Base-by-base conservation (phyloP, 2,329 filamentous ascomycete genomes). In the Epichloe coenophiala region DNA sequence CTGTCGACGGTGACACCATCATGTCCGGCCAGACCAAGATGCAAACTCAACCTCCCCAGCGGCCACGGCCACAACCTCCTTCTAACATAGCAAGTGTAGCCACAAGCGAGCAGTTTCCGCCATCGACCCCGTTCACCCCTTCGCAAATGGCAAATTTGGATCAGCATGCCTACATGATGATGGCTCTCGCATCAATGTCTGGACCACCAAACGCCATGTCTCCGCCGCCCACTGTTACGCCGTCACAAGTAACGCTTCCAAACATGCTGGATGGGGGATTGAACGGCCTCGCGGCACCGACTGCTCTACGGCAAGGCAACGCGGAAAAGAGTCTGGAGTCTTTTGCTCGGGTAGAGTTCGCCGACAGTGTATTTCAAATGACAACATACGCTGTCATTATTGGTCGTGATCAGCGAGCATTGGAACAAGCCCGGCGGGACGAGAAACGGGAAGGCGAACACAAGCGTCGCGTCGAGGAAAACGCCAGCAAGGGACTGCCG, bases 311-410 rank as follows among this genome's bases (percentile, higher is more conserved):
- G 13, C 66, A 68, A 49, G 57, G 61, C 47, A 62, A 57, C n/a
- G 55, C 63, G 7, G 62, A 66, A 19, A 70, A 72, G 56, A 68
- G 65, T 45, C 64, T 80, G 13, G 74, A 79, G 59, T 78, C 76
- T 3, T 80, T 78, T 61, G 77, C 77, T 42, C 70, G 73, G 48
- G 71, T 90, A 54, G 78, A 82, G 59, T 89, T 90, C 61, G 75
- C 77, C 57, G 86, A 90, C 69, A 84, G 84, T 61, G 77, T 81
- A 51, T 89, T 86, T 63, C 85, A 86, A 65, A 85, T 90, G 80
- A 87, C 81, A 48, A 88, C 84, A 1, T 83, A 83, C 58, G 75
- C 78, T 48, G 76, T 89, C 57, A 77, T 86, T 51, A 78, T 90
- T 31, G 85, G 84, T 50, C 81, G 86, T 54, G 85, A 89, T 64